Base-by-base conservation (phyloP, 2,329 filamentous ascomycete species). In the Leptographium radiaticola region DNA sequence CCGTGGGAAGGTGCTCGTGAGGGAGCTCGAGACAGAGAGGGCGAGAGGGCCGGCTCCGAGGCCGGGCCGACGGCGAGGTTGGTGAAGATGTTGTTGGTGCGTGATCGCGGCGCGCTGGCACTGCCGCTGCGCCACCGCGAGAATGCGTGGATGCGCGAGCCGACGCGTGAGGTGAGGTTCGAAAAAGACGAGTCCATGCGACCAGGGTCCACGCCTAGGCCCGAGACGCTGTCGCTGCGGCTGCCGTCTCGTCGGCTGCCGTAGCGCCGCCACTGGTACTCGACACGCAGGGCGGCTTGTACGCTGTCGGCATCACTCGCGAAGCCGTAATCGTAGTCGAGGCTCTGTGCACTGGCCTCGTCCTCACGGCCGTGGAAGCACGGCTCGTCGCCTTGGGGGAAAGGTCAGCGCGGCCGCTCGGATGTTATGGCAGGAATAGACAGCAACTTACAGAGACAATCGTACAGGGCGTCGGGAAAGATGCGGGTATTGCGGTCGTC, bases 11-110 rank as follows among this genome's bases (percentile, higher is more conserved):
- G 25, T 5, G 45, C 20, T 5, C 42, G 42, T 9, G 42, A 48
- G 18, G 83, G 76, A 9, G 82, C 77, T 49, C 78, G 74, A 2
- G 83, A 51, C 4, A 83, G 76, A 11, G 83, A 77, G 48, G 78
- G 74, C 2, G 83, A 85, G 18, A 73, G 61, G 18, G 83, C 87
- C 30, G 91, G 76, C 62, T 96, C 91, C 44, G 93, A 95, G 58
- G 84, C 84, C 0, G 89, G 86, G 0, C 57, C 57, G 2, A 52
- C 53, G 6, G 72, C 75, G 13, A 73, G 68, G 47, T 72, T 71
- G 15, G 70, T 65, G 53, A 71, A 72, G n/a, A 69, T 64, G 39
- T 33, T 51, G 49, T 33, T 51, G 49, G 15, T 20, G 16, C 49
- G 38, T 39, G 49, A 43, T 2, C 39, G 49, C 16, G 49, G 39